Base-by-base conservation (phyloP, 2,329 filamentous ascomycete genomes). In the Fusarium austroafricanum region DNA sequence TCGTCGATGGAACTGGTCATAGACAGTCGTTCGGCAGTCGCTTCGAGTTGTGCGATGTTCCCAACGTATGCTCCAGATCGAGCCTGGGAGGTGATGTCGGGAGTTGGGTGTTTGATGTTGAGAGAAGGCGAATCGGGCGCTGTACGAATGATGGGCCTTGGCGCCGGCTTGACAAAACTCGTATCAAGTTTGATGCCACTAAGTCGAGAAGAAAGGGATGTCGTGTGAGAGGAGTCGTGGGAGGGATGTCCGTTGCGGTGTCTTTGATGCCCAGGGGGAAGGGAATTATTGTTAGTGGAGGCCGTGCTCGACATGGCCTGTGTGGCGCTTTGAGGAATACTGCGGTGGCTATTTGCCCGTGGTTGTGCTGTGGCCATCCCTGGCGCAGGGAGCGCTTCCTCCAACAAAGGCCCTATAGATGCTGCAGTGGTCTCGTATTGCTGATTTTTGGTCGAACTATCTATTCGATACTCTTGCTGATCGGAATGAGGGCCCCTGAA, bases 1-100 rank as follows among this genome's bases (percentile, higher is more conserved):
- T 92, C 88, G 72, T 91, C 91, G 74, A 94, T 91, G 65, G 92
- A 92, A 65, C 89, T 92, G 57, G 89, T 90, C 81, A 87, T 86
- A 71, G 90, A 92, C 77, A 94, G 83, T 68, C 89, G 86, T 78
- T 94, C 91, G 47, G 92, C 92, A 12, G 89, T 90, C 68, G 90
- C 89, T 78, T 95, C 92, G 65, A 94, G 86, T 49, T 89, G 87
- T 68, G 90, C 88, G 65, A 94, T 89, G 80, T 91, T 93, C 75
- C 84, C 85, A 18, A 85, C 80, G 75, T 87, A 89, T 31, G 87
- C 87, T 26, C 86, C 87, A 59, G 89, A 86, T 56, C 89, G 83
- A 50, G 84, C 83, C 49, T 66, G 55, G 33, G 66, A 45, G 75
- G 87, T 87, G 47, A 87, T 79, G 74, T 91, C 89, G 53, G 90